Evolutionary conservation across 108 stramenopile genomes (phyloP), one percentile per base, ranked within the genome.

Genomic region (Discostella pseudostelligera): DNA sequence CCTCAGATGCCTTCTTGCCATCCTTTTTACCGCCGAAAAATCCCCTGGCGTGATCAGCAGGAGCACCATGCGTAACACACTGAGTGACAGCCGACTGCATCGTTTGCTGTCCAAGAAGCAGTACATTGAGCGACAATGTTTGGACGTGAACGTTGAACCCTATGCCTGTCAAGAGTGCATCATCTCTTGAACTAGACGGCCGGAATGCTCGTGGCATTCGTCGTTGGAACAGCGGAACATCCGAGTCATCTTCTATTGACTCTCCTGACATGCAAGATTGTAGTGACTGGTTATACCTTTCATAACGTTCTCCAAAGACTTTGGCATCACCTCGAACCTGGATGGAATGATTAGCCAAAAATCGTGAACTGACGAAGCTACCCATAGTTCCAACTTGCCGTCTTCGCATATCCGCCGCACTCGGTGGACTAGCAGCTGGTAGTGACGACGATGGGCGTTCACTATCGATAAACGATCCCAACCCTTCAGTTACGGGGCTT

Each of bases 111-210:
- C 77, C 60, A 63, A 84, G 83, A 59, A 81, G 62, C 6, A 81
- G 57, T 1, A 83, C 56, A 54, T 86, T 67, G 46, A 90, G 59
- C 46, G 78, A 76, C 48, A 89, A 63, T 1, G 74, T 67, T 40
- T 83, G 82, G 35, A 82, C 72, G 66, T 95, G 94, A 25, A 83
- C 81, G 77, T 95, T 95, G 76, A 95, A 92, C 8, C 87, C 84
- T 59, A 95, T 86, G 14, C 84, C 89, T 28, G 80, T 65, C 57
- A 94, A 60, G 14, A 79, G 53, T 22, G 59, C 55, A 51, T 84
- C 81, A 22, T 59, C 43, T 14, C 89, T 69, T 53, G 78, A 81
- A 16, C 78, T 81, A 3, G 76, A 79, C 4, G 93, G 93, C 21
- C 93, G 76, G 51, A 93, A 93, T 3, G 87, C 74, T 40, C 81